Evolutionary conservation across 2,329 filamentous ascomycete species (phyloP), one percentile per base, ranked within the genome.

Genomic region (Sclerotinia spermophila): DNA sequence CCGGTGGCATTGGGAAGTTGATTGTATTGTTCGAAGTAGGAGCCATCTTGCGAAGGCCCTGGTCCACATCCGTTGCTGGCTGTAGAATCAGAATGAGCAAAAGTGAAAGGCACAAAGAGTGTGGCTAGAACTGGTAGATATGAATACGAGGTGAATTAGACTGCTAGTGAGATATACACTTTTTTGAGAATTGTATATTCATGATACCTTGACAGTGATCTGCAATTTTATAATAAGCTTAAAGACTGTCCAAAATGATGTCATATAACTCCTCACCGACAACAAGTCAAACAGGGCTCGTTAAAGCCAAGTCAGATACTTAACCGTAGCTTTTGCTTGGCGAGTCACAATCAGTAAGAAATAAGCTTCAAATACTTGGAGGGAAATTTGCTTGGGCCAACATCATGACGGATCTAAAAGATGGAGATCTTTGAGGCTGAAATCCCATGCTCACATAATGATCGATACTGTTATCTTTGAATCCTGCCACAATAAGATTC

Each of bases 1-100:
- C 56, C 55, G 3, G 67, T 68, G 7, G 67, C 55, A 24, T 68
- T 68, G 5, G 67, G 66, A 5, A 5, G 27, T 24, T 68, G 40
- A 30, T 61, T 68, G 42, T 61, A 61, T 15, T 60, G 21, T 38
- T 44, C 13, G 5, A 68, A 61, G n/a, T 62, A 68, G 2, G 67
- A 53, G n/a, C 30, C 30, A 40, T 68, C 61, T n/a, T 44, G 30
- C 21, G 15, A 38, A 21, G 33, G 55, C 13, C 55, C 55, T 33
- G 42, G 10, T 27, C 67, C 67, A 27, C 3, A 24, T 24, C 44
- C 67, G n/a, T 8, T 48, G 27, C 42, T 40, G 2, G 5, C 42
- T 61, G 15, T 27, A 21, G 11, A 21, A 15, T 59, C 15, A 21
- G 21, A 33, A 48, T 59, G 30, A 27, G 53, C 40, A 30, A 7